Conservation (phyloP, 2,329 filamentous ascomycete species). For the Geosmithia flava region DNA sequence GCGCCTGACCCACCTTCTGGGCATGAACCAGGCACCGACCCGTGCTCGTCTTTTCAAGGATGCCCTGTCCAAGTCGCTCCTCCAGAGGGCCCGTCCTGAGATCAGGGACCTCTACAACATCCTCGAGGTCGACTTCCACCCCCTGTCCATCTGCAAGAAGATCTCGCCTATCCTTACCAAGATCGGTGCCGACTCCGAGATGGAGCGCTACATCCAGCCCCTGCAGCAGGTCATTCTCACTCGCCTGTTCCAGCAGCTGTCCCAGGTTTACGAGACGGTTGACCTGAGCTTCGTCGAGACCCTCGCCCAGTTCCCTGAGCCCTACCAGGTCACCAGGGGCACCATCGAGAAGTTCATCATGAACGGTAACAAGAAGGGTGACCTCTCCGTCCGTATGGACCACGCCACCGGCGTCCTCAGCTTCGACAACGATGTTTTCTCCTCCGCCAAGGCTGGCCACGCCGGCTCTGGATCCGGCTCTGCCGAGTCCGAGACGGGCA, state of each 20-base stretch:
- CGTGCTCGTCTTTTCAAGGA: slow-evolving; percentile 90
- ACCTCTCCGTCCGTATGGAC: slow-evolving; percentile 90
- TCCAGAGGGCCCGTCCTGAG: slow-evolving; percentile 85
- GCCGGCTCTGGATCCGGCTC: slow-evolving; percentile 75
- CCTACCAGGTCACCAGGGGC: slow-evolving; percentile 80
- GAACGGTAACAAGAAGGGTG: slow-evolving; percentile 99
- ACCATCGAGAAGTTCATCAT: slow-evolving; percentile 99
- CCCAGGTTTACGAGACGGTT: slow-evolving; percentile 97
- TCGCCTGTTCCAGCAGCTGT: slow-evolving; percentile 95
- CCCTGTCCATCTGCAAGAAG: slow-evolving; percentile 96
- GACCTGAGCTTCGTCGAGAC: slow-evolving; percentile 88
- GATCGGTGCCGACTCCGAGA: slow-evolving; percentile 87
- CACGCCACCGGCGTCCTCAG: slow-evolving; percentile 91
- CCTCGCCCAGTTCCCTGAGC: slow-evolving; percentile 90
- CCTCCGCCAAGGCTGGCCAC: slow-evolving; percentile 85
- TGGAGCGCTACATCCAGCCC: slow-evolving; percentile 93
- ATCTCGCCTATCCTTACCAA: slow-evolving; percentile 91
- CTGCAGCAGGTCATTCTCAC: slow-evolving; percentile 98
- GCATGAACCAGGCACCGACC: slow-evolving; percentile 82
- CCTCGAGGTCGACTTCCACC: slow-evolving; percentile 97
- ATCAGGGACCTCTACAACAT: slow-evolving; percentile 98
- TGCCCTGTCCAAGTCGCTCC: slow-evolving; percentile 84
- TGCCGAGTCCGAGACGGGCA: slow-evolving; percentile 71
- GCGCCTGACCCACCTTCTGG: slow-evolving; percentile 86
- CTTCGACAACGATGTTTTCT: slow-evolving; percentile 97